Evolutionary conservation across 1,284 basidiomycete genomes (phyloP), one percentile per base, ranked within the genome.

Genomic region (Tilletiopsis washingtonensis): DNA sequence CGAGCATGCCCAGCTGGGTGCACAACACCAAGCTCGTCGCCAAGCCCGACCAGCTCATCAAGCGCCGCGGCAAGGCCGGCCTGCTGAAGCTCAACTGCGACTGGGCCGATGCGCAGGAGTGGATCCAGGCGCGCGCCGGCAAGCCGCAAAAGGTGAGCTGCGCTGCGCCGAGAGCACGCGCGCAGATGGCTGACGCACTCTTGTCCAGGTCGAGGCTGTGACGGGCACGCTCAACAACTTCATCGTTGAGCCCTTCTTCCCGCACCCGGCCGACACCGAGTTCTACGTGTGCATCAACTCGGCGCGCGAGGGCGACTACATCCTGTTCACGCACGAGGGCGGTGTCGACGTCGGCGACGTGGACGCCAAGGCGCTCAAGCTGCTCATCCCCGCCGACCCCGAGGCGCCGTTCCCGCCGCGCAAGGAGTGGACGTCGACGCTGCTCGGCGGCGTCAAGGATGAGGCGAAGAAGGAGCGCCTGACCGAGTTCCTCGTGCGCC

Each of bases 211-310:
- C 59, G 93, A 97, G 78, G 80, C 84, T 52, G 85, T 90, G 54
- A 88, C 86, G 17, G 93, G 93, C 57, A 93, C 89, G 23, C 81
- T 98, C 67, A 93, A 86, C 81, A 94, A 85, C 76, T 98, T 97
- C 78, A 94, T 98, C 76, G 82, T 97, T 62, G 93, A 98, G 78
- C 93, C 93, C 29, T 96, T 98, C 84, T 81, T 93, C 53, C 93
- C 93, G 46, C 93, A 98, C 75, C 84, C 88, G 3, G 82, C 88
- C 55, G 80, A 91, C 75, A 88, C 88, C 63, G 93, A 98, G 75
- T 97, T 90, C 79, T 98, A 97, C 77, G 87, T 98, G 73, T 98
- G 93, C 78, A 88, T 98, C 78, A 96, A 86, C 77, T 97, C 93
- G 27, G 83, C 82, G 21, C 88, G 93, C 66, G 88, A 96, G 74